Conservation (phyloP, 345 rosid genomes). For the Eucalyptus pumila region DNA sequence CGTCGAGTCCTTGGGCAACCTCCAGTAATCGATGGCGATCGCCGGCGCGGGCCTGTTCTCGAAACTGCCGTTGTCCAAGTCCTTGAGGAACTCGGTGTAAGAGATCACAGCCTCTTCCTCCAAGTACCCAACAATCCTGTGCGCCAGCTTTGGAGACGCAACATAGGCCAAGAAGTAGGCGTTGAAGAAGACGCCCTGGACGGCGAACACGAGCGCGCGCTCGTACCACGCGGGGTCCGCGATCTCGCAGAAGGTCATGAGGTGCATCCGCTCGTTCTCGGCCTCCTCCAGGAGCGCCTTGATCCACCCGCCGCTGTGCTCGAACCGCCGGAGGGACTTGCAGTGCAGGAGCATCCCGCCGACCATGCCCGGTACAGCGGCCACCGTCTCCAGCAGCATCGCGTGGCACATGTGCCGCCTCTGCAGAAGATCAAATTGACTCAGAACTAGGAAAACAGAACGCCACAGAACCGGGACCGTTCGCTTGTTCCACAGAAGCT, state of each 20-base stretch:
- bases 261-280: conserved; percentile 60
- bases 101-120: conserved; percentile 61
- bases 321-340: conserved; percentile 44
- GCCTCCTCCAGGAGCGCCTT: conserved; percentile 59
- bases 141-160: conserved; percentile 49
- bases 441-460: background rate
- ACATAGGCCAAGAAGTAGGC: conserved; percentile 39
- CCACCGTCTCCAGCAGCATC: conserved; percentile 54
- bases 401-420: conserved; percentile 66
- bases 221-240: conserved; percentile 50
- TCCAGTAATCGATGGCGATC: conserved; percentile 57
- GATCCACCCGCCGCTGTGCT: conserved; percentile 65
- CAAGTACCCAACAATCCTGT: conserved; percentile 41
- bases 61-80: conserved; percentile 39
- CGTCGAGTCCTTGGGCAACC: conserved; percentile 37
- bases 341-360: conserved; percentile 58
- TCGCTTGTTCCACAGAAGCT: background rate
- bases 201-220: conserved; percentile 40
- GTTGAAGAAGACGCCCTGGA: conserved; percentile 49
- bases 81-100: conserved; percentile 44
- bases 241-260: conserved; percentile 51
- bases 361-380: conserved; percentile 57
- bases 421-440: background rate
- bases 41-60: conserved; percentile 47
- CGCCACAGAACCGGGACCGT: background rate